A percentile compares a stretch with the other conserved stretches of the same genome.
Evolutionary conservation across 2,329 filamentous ascomycete species (phyloP).

Genomic region (Aspergillus sp.): DNA sequence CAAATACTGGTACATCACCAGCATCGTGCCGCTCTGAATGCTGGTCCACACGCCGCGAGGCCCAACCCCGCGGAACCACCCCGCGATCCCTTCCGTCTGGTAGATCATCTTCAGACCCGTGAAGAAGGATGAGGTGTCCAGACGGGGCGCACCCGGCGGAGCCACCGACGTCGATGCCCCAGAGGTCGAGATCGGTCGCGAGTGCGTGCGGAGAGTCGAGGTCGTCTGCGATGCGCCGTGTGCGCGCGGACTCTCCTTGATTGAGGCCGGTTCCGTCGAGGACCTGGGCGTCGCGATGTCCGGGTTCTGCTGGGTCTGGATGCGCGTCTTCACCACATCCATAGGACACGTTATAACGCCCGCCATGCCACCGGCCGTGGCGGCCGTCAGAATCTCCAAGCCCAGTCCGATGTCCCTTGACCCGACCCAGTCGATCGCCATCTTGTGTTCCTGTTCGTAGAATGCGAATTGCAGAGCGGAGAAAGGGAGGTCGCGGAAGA

Average conservation of each 20-base stretch:
- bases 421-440: slow-evolving; percentile 75
- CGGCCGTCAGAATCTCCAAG: slow-evolving; percentile 84
- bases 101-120: slow-evolving; percentile 86
- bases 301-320: slow-evolving; percentile 83
- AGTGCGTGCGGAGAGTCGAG: slow-evolving; percentile 49
- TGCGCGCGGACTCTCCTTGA: slow-evolving; percentile 29
- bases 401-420: slow-evolving; percentile 80
- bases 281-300: slow-evolving; percentile 34
- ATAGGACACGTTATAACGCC: slow-evolving; percentile 93
- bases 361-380: slow-evolving; percentile 84
- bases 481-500: slow-evolving; percentile 91
- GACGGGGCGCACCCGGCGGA: slow-evolving; percentile 70
- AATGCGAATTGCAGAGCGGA: slow-evolving; percentile 97
- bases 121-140: slow-evolving; percentile 87
- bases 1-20: slow-evolving; percentile 89
- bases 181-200: slow-evolving; percentile 80
- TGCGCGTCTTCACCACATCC: slow-evolving; percentile 94
- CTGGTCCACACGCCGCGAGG: slow-evolving; percentile 95
- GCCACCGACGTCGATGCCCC: slow-evolving; percentile 81
- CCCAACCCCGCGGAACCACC: slow-evolving; percentile 93
- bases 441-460: slow-evolving; percentile 87
- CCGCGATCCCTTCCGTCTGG: slow-evolving; percentile 78
- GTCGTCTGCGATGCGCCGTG: slow-evolving; percentile 22
- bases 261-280: slow-evolving; percentile 20
- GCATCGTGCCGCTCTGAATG: slow-evolving; percentile 93